These are phyloP conservation scores for Cucumis melo DNA, from an alignment of 306 rosid genomes.

Conservation along the genomic window DNA sequence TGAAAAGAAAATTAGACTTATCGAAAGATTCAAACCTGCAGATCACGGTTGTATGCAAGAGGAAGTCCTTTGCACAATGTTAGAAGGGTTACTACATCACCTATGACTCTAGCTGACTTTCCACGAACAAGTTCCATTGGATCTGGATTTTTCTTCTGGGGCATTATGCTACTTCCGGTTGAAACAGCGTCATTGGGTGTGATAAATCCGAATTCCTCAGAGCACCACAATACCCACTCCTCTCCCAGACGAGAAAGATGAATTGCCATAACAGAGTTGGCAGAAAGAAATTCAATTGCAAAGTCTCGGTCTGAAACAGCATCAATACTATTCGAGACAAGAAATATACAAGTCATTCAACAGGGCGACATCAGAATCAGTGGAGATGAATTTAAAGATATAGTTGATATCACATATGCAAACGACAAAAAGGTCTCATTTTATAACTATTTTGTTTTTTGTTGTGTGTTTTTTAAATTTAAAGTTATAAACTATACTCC, in stretches of 20 bases:
- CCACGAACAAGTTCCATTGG: slow-evolving; percentile 99
- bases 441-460: not conserved
- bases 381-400: not conserved
- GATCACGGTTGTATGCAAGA: slow-evolving; percentile 90
- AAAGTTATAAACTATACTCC: not conserved
- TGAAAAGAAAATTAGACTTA: not conserved
- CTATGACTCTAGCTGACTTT: slow-evolving; percentile 81
- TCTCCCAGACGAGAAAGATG: slow-evolving; percentile 98
- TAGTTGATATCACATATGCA: not conserved
- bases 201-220: slow-evolving; percentile 92
- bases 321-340: slow-evolving; percentile 50
- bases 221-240: slow-evolving; percentile 97
- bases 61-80: slow-evolving; percentile 96
- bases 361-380: not conserved
- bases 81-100: slow-evolving; percentile 77
- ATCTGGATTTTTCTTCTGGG: slow-evolving; percentile 97
- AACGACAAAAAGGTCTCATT: not conserved
- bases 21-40: slow-evolving; percentile 37
- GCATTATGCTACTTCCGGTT: slow-evolving; percentile 98
- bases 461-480: not conserved
- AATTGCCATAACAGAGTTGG: slow-evolving; percentile 70
- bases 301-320: slow-evolving; percentile 95
- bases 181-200: slow-evolving; percentile 89
- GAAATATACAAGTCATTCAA: slow-evolving; percentile 7
- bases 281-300: slow-evolving; percentile 78